These are phyloP conservation scores for Cocos nucifera DNA, from an alignment of 176 grass and related monocot species.

Conservation along the genomic window DNA sequence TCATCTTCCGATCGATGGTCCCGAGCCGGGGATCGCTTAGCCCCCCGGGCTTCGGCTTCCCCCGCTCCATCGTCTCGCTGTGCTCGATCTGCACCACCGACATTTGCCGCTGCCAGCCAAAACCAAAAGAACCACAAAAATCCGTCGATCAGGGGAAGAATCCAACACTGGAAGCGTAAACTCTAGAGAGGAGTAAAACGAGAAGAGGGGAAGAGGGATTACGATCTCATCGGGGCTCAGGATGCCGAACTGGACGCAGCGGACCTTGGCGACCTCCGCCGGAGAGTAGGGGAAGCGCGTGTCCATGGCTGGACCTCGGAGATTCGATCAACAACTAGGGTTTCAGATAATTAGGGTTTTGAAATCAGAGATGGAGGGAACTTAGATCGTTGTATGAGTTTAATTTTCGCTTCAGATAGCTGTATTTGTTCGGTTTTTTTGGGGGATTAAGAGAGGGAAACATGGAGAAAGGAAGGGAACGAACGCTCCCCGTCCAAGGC, in stretches of 20 bases:
- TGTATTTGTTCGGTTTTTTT: no score
- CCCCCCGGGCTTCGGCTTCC: constrained; percentile 79
- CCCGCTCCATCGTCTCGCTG: constrained; percentile 91
- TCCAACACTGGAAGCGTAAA: neutral
- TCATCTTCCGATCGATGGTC: constrained; percentile 89
- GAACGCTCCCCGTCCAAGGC: no score
- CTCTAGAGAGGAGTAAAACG: neutral
- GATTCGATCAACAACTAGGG: constrained; percentile 19
- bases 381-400: no score
- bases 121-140: neutral
- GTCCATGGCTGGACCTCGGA: constrained; percentile 38
- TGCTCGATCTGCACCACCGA: constrained; percentile 82
- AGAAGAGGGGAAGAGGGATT: constrained; percentile 26
- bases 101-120: constrained; percentile 82
- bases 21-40: constrained; percentile 85
- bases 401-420: no score
- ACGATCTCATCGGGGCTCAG: constrained; percentile 98
- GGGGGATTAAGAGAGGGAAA: no score
- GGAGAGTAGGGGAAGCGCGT: constrained; percentile 86
- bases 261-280: constrained; percentile 93
- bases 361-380: no score
- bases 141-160: neutral
- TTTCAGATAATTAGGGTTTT: constrained; percentile 24
- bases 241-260: constrained; percentile 88
- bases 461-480: no score